Evolutionary conservation across 176 grass and related monocot genomes (phyloP).

Genomic region (Eremochloa ophiuroides): DNA sequence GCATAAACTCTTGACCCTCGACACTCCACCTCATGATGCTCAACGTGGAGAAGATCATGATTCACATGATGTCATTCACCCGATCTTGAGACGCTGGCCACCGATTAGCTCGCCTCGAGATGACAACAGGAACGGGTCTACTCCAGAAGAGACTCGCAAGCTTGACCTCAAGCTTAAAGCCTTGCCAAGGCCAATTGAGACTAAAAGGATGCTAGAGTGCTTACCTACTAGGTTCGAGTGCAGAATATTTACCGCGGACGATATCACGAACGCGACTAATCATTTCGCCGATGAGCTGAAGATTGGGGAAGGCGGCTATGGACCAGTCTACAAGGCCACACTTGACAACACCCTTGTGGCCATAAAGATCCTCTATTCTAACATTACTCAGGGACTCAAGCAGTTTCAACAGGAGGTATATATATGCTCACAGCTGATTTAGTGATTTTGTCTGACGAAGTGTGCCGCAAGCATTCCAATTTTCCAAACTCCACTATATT

Average conservation of each 20-base stretch:
- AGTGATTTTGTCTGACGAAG: slow-evolving; percentile 18
- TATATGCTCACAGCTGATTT: background rate
- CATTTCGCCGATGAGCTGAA: slow-evolving; percentile 57
- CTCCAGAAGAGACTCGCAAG: slow-evolving; percentile 11
- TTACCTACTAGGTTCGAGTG: slow-evolving; percentile 59
- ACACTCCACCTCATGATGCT: slow-evolving; percentile 13
- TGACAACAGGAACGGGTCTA: background rate
- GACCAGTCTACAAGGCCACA: slow-evolving; percentile 77
- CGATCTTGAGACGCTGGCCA: slow-evolving; percentile 33
- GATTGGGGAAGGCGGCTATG: slow-evolving; percentile 85
- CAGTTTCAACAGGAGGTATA: slow-evolving; percentile 88
- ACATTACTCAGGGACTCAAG: slow-evolving; percentile 71
- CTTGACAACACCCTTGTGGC: slow-evolving; percentile 62
- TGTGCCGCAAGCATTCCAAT: background rate
- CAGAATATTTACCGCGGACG: slow-evolving; percentile 49
- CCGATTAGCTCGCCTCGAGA: slow-evolving; percentile 33
- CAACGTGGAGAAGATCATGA: slow-evolving; percentile 19
- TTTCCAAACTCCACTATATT: background rate
- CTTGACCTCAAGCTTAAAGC: slow-evolving; percentile 27
- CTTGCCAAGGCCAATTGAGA: slow-evolving; percentile 41
- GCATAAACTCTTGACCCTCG: slow-evolving; percentile 20
- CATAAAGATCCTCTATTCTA: slow-evolving; percentile 64
- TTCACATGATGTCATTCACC: background rate
- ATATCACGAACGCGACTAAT: slow-evolving; percentile 36
- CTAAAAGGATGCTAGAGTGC: slow-evolving; percentile 54